Evolutionary conservation across 257 asterid genomes (phyloP).

Genomic region (Lantana camara): DNA sequence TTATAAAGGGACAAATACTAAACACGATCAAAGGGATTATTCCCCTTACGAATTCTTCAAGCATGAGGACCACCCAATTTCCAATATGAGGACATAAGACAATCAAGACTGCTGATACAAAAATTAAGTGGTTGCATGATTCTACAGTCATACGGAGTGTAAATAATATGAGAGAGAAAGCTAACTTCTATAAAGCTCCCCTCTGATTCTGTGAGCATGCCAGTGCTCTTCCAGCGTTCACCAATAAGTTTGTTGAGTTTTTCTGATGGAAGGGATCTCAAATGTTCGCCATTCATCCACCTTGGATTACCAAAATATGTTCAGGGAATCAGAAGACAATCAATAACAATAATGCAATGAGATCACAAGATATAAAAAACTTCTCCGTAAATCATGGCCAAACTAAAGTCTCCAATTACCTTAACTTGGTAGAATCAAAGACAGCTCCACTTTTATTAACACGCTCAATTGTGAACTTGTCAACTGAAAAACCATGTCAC

Average conservation of each 20-base stretch:
- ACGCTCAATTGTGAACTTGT: constrained; percentile 87
- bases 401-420: constrained; percentile 47
- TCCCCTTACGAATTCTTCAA: constrained; percentile 16
- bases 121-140: constrained; percentile 8
- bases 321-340: constrained; percentile 3
- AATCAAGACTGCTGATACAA: constrained; percentile 9
- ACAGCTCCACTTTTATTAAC: constrained; percentile 93
- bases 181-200: constrained; percentile 78
- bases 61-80: constrained; percentile 12
- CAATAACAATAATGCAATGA: constrained; percentile 23
- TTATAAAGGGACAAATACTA: constrained; percentile 20
- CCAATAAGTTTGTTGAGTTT: constrained; percentile 64
- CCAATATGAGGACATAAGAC: constrained; percentile 15
- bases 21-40: constrained; percentile 21
- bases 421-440: constrained; percentile 82
- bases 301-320: constrained; percentile 47
- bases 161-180: constrained; percentile 17
- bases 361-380: constrained; percentile 7
- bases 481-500: constrained; percentile 54
- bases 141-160: constrained; percentile 6
- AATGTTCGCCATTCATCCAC: constrained; percentile 98
- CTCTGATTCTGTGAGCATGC: constrained; percentile 55
- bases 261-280: constrained; percentile 74
- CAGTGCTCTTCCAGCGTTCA: constrained; percentile 73
- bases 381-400: background rate